Conservation (phyloP, 495 filamentous ascomycete genomes). For the Hypoxylon crocopeplum region DNA sequence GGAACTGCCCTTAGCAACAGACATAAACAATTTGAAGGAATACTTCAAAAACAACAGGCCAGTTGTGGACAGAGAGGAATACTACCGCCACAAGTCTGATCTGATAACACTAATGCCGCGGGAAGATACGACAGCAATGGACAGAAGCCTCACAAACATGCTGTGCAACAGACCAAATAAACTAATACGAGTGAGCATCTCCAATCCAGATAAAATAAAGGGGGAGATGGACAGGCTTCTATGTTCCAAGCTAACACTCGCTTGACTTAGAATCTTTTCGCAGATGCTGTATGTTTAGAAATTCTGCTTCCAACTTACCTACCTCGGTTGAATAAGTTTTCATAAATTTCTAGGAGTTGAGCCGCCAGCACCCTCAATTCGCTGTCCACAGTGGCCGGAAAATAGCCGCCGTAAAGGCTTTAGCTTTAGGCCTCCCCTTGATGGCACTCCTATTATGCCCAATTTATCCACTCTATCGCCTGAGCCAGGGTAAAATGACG, state of each 20-base stretch:
- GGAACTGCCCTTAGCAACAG: not conserved
- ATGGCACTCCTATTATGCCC: constrained; percentile 8
- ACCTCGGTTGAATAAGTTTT: too few species aligned
- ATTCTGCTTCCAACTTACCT: too few species aligned
- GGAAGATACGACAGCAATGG: constrained; percentile 9
- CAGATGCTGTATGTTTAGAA: not conserved
- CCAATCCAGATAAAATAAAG: not conserved
- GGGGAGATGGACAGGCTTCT: not conserved
- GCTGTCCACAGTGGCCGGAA: not conserved
- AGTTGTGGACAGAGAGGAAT: not conserved
- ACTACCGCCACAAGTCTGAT: constrained; percentile 7
- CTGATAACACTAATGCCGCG: not conserved
- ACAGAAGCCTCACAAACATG: constrained; percentile 1
- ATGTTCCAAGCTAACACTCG: not conserved
- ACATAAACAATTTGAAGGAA: not conserved
- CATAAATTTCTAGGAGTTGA: not conserved
- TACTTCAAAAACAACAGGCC: not conserved
- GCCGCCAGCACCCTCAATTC: not conserved
- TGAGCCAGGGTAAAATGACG: constrained; percentile 19
- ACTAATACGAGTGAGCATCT: constrained; percentile 2
- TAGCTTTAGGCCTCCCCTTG: not conserved
- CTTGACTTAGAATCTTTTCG: constrained; percentile 1
- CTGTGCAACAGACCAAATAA: not conserved
- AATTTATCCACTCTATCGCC: constrained; percentile 14
- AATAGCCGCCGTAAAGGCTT: not conserved